These are phyloP conservation scores for Sanghuangporus baumii DNA, from an alignment of 1,284 basidiomycete genomes.

Conservation along the genomic window DNA sequence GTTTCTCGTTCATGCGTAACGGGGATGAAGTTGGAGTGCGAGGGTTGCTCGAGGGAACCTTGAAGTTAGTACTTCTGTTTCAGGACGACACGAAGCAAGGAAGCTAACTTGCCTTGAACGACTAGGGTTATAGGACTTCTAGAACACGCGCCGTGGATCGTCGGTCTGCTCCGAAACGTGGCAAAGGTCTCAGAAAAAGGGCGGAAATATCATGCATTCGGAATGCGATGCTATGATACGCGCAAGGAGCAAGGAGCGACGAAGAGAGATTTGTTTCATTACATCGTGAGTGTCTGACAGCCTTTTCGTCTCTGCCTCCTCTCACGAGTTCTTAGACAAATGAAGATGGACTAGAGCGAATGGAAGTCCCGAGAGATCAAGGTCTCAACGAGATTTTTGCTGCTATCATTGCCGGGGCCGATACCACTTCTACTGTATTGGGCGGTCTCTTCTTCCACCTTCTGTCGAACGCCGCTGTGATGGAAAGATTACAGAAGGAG, in stretches of 20 bases:
- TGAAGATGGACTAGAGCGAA: conserved; percentile 24
- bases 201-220: conserved; percentile 9
- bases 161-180: not conserved
- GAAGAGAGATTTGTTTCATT: conserved; percentile 33
- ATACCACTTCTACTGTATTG: conserved; percentile 30
- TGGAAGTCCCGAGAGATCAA: conserved; percentile 20
- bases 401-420: conserved; percentile 33
- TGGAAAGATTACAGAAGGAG: conserved; percentile 25
- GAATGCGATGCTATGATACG: conserved; percentile 15
- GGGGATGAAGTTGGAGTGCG: conserved; percentile 20
- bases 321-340: conserved; percentile 22
- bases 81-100: not conserved
- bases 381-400: conserved; percentile 29
- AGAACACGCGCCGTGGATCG: conserved; percentile 11
- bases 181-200: not conserved
- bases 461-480: conserved; percentile 26
- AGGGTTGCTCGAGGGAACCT: conserved; percentile 14
- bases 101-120: not conserved
- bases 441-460: conserved; percentile 29
- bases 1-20: conserved; percentile 16
- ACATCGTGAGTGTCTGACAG: conserved; percentile 26
- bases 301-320: not conserved
- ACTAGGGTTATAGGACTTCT: not conserved
- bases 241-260: conserved; percentile 22
- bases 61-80: conserved; percentile 6